Conservation (phyloP, 108 stramenopile genomes). For the Skeletonema grethae region DNA sequence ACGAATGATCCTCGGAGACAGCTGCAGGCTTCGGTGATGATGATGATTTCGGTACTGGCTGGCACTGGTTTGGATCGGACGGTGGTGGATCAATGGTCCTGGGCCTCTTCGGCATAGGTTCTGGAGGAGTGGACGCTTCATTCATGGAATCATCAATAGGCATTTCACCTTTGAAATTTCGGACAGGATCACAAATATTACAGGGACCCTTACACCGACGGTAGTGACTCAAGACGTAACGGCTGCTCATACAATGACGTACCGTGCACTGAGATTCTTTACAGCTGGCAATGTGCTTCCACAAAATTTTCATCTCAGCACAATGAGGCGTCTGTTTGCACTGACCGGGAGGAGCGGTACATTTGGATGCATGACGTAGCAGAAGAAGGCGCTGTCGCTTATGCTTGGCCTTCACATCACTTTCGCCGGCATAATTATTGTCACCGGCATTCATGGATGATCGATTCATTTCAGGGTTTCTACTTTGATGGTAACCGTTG, state of each 20-base stretch:
- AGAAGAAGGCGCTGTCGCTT: conserved; percentile 97
- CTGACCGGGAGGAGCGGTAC: conserved; percentile 69
- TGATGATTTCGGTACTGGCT: background rate
- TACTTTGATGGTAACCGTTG: background rate
- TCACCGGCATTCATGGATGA: conserved; percentile 12
- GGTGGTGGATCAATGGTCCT: background rate
- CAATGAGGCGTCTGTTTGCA: conserved; percentile 97
- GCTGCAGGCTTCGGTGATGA: conserved; percentile 39
- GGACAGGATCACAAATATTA: conserved; percentile 95
- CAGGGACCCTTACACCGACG: conserved; percentile 92
- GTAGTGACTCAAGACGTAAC: conserved; percentile 98
- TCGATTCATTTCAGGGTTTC: conserved; percentile 7
- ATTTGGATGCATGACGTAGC: conserved; percentile 97
- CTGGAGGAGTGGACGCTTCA: conserved; percentile 1
- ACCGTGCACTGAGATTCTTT: conserved; percentile 92
- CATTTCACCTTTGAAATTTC: conserved; percentile 64
- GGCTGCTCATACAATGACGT: conserved; percentile 96
- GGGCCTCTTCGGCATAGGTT: conserved; percentile 9
- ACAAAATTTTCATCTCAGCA: conserved; percentile 95
- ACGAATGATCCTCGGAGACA: conserved; percentile 74
- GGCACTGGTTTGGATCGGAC: background rate
- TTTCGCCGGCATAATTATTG: conserved; percentile 17
- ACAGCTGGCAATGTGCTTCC: conserved; percentile 98
- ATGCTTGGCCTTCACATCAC: conserved; percentile 88
- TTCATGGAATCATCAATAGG: conserved; percentile 25